These are phyloP conservation scores for Rosa chinensis DNA, from an alignment of 306 rosid genomes.

Conservation along the genomic window DNA sequence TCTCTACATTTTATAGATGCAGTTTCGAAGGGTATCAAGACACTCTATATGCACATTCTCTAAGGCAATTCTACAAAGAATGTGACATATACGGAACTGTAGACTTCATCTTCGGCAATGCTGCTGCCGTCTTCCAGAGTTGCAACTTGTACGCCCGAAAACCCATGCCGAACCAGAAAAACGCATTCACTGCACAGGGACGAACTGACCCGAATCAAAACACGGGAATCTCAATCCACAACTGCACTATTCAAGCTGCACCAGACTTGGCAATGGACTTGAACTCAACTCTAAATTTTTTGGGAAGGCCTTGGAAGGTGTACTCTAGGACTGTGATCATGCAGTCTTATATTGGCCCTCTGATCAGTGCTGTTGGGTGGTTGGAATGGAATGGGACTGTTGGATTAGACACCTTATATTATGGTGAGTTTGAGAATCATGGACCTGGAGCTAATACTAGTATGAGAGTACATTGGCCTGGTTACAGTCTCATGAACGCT, in stretches of 20 bases:
- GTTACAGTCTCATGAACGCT: constrained; percentile 53
- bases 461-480: constrained; percentile 64
- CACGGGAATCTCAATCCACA: constrained; percentile 74
- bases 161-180: constrained; percentile 48
- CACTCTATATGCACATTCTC: constrained; percentile 76
- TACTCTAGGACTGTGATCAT: constrained; percentile 71
- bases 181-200: constrained; percentile 69
- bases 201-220: constrained; percentile 64
- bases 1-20: constrained; percentile 74
- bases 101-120: constrained; percentile 78
- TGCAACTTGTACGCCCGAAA: constrained; percentile 60
- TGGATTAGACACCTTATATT: constrained; percentile 62
- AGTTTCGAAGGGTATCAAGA: constrained; percentile 89
- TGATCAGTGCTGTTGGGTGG: constrained; percentile 65
- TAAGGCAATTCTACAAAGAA: constrained; percentile 72
- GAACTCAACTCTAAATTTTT: constrained; percentile 29
- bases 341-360: constrained; percentile 66
- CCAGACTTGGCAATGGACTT: constrained; percentile 45
- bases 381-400: constrained; percentile 68
- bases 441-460: constrained; percentile 69
- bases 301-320: constrained; percentile 72
- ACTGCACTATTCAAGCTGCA: constrained; percentile 63
- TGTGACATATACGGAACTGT: constrained; percentile 72
- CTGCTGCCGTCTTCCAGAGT: constrained; percentile 69
- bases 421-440: constrained; percentile 63